phyloP scores from a whole-genome alignment of 106 monocot species.

The Agapanthus africanus region DNA sequence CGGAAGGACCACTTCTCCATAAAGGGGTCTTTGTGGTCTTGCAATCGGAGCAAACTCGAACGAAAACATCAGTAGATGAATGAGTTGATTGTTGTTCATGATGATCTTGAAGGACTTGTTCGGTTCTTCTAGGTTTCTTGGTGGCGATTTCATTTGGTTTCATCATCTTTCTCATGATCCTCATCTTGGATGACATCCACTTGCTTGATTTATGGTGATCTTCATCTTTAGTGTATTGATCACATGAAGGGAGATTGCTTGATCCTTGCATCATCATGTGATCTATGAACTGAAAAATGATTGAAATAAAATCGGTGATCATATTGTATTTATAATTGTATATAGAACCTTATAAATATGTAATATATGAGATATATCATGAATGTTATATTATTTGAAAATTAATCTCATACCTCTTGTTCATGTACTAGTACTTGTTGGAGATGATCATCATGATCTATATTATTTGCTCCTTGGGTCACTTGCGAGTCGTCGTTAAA shows the following conservation, averaged over 20 bases:
- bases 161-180: slow-evolving; percentile 28
- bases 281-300: slow-evolving; percentile 1
- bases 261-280: background rate
- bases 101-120: background rate
- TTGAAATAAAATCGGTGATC: background rate
- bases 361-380: background rate
- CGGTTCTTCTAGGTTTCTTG: slow-evolving; percentile 1
- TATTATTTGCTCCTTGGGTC: background rate
- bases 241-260: background rate
- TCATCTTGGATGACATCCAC: slow-evolving; percentile 37
- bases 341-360: background rate
- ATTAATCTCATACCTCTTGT: background rate
- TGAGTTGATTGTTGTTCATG: background rate
- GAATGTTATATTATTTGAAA: background rate
- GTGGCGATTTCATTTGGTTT: background rate
- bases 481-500: slow-evolving; percentile 8
- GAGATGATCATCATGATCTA: background rate
- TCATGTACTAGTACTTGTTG: background rate
- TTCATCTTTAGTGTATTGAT: background rate
- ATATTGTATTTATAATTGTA: background rate
- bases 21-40: slow-evolving; percentile 46
- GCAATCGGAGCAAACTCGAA: slow-evolving; percentile 44
- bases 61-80: background rate
- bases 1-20: slow-evolving; percentile 51
- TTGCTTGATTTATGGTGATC: background rate